Conservation (phyloP, 192 early-diverging fungal genomes). For the Podila minutissima region DNA sequence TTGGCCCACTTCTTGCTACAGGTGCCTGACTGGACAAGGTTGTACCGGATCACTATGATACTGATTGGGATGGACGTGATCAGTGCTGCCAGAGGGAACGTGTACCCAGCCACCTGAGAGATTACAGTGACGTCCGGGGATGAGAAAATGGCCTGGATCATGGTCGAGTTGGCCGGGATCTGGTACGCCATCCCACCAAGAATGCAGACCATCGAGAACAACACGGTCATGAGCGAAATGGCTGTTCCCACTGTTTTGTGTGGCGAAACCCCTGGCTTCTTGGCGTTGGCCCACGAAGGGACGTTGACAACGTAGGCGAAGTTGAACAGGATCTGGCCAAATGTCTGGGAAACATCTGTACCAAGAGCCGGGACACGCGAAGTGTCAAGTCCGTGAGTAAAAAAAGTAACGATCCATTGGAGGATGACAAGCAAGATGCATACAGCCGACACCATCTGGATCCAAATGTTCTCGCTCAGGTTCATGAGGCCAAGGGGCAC, state of each 20-base stretch:
- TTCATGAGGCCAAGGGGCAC: constrained; percentile 68
- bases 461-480: constrained; percentile 73
- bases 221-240: constrained; percentile 54
- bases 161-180: constrained; percentile 51
- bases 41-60: constrained; percentile 75
- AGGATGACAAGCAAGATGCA: constrained; percentile 60
- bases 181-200: constrained; percentile 61
- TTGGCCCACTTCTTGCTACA: constrained; percentile 44
- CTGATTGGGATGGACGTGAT: constrained; percentile 77
- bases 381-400: constrained; percentile 56
- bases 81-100: constrained; percentile 66
- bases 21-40: constrained; percentile 66
- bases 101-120: constrained; percentile 55
- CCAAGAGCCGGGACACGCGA: constrained; percentile 64
- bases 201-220: constrained; percentile 65
- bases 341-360: constrained; percentile 55
- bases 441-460: constrained; percentile 72
- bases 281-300: constrained; percentile 73
- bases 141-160: constrained; percentile 52
- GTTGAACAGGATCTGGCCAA: constrained; percentile 78
- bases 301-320: constrained; percentile 76
- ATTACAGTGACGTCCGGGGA: constrained; percentile 31
- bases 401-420: constrained; percentile 69
- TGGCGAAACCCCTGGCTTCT: constrained; percentile 65
- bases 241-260: constrained; percentile 66